Conservation (phyloP, 164 flowering plant genomes). For the Berberis vulgaris region DNA sequence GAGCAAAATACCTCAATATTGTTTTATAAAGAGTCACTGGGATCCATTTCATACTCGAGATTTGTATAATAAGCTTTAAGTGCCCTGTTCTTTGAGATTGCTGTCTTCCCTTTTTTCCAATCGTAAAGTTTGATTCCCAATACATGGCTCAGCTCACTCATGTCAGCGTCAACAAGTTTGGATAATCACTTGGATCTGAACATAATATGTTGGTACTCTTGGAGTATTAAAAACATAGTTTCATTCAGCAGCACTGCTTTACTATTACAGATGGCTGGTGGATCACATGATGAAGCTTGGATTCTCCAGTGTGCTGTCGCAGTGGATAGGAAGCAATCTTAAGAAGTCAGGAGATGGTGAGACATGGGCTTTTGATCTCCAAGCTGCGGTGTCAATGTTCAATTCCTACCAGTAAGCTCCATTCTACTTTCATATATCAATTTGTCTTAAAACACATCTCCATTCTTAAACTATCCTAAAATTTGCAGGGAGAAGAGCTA, state of each 20-base stretch:
- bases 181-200: background rate
- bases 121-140: background rate
- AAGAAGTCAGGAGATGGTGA: conserved; percentile 58
- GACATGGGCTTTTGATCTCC: conserved; percentile 83
- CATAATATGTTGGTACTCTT: background rate
- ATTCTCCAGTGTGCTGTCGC: conserved; percentile 69
- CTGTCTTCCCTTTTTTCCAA: background rate
- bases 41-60: too few species aligned
- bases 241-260: background rate
- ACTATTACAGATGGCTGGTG: conserved; percentile 72
- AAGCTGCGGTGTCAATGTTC: conserved; percentile 87
- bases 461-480: background rate
- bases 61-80: background rate
- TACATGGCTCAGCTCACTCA: background rate
- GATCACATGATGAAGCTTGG: conserved; percentile 79
- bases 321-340: conserved; percentile 89
- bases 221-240: background rate
- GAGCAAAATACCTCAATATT: too few species aligned
- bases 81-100: background rate
- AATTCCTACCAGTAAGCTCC: conserved; percentile 58
- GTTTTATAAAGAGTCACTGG: too few species aligned
- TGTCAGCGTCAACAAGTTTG: background rate
- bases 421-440: background rate
- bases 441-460: background rate
- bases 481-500: conserved; percentile 59